Evolutionary conservation across 1,284 basidiomycete species (phyloP), one percentile per base, ranked within the genome.

Genomic region (Cryptococcus sp.): DNA sequence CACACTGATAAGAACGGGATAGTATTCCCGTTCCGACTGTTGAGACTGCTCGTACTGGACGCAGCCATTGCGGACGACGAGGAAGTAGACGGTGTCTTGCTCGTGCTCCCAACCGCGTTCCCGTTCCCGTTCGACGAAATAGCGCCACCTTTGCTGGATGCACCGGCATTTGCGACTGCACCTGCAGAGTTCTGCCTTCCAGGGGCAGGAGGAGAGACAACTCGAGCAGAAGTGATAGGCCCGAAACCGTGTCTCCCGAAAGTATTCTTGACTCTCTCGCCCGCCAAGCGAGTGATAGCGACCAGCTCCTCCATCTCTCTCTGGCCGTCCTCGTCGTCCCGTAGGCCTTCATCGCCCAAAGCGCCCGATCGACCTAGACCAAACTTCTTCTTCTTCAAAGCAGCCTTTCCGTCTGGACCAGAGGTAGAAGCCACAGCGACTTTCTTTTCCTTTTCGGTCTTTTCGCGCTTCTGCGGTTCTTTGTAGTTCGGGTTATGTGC

Each of bases 401-500:
- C 58, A 17, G 53, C 43, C 15, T 49, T 41, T 20, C 48, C 55
- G 23, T 41, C 50, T 5, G 53, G 61, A 23, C 48, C 55, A 37
- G 40, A 58, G 19, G 57, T 59, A 37, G 44, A 50, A 17, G 50
- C 38, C 17, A 44, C 51, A 13, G 50, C 50, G 5, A 54, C 57
- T 54, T 68, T 63, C 8, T 55, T 58, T 40, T 63, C 58, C 46
- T 63, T 63, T 38, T 66, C 62, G 41, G 65, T 61, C 53, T 50
- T 50, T 86, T 88, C 77, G 86, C 73, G 78, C 87, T 85, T 83
- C 78, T 92, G 91, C 34, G 91, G 91, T 70, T 94, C 92, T n/a
- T 94, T 89, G 75, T 89, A 95, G 65, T 93, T 92, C 1, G 93
- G 93, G 67, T 96, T 94, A 72, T 94, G 86, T 39, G 86, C 86